Evolutionary conservation across 2,329 filamentous ascomycete species (phyloP).

Genomic region (Fusarium sp.): DNA sequence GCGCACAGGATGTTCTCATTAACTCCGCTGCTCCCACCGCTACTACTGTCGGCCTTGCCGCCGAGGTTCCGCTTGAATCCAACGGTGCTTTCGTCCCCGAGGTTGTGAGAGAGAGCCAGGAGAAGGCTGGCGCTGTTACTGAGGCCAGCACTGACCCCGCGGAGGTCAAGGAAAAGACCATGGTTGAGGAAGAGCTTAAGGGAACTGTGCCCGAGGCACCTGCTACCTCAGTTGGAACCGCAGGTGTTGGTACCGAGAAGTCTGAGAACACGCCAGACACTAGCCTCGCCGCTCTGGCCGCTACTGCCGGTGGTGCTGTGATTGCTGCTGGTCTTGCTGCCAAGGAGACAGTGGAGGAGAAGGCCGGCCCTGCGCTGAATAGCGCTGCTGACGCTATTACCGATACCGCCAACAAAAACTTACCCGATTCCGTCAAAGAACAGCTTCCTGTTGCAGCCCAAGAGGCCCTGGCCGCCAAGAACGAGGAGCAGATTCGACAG

Average conservation of each 20-base stretch:
- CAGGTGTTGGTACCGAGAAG: constrained; percentile 63
- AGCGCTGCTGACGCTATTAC: constrained; percentile 49
- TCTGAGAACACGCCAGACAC: constrained; percentile 54
- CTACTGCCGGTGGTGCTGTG: constrained; percentile 46
- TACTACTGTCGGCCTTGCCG: constrained; percentile 76
- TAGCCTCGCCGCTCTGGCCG: constrained; percentile 52
- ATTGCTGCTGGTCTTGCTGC: constrained; percentile 45
- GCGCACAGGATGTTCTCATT: constrained; percentile 56
- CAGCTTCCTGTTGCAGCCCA: constrained; percentile 60
- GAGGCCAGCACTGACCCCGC: constrained; percentile 73
- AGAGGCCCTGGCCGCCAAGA: constrained; percentile 55
- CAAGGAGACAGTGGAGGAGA: constrained; percentile 50
- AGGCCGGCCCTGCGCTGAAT: constrained; percentile 50
- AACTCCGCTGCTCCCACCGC: constrained; percentile 63
- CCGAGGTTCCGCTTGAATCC: constrained; percentile 71
- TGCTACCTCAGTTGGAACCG: constrained; percentile 65
- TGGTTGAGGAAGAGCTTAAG: constrained; percentile 76
- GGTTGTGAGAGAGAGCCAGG: constrained; percentile 76
- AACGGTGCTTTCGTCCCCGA: constrained; percentile 51
- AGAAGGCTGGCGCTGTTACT: constrained; percentile 69
- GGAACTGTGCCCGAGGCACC: constrained; percentile 70
- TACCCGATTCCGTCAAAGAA: constrained; percentile 65
- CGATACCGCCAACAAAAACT: constrained; percentile 55
- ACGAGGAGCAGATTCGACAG: constrained; percentile 54
- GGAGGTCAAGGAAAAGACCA: constrained; percentile 76